phyloP scores from a whole-genome alignment of 202 grass and related monocot species.

The Panicum virgatum region DNA sequence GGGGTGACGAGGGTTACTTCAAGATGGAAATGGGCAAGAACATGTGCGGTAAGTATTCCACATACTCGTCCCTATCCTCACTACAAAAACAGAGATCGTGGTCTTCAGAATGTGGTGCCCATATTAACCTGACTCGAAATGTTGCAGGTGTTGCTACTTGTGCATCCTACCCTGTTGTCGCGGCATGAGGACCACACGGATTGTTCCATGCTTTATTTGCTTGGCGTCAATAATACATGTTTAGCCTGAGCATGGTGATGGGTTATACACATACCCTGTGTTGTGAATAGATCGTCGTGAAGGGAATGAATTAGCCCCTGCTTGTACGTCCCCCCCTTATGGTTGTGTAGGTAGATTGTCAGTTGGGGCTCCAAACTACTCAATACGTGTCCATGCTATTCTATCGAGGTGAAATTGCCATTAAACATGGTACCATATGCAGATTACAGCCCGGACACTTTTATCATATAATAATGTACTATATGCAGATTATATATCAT shows the following conservation, averaged over 20 bases:
- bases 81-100: background rate
- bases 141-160: constrained; percentile 73
- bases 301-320: constrained; percentile 17
- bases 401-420: constrained; percentile 3
- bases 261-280: constrained; percentile 9
- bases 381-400: constrained; percentile 1
- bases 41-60: constrained; percentile 84
- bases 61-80: background rate
- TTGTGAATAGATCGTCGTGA: constrained; percentile 43
- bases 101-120: background rate
- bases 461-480: background rate
- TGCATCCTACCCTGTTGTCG: constrained; percentile 67
- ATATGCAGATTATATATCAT: background rate
- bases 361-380: constrained; percentile 18
- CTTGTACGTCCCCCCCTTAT: constrained; percentile 36
- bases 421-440: background rate
- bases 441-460: background rate
- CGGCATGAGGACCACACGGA: constrained; percentile 24
- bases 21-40: constrained; percentile 99
- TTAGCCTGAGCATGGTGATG: constrained; percentile 33
- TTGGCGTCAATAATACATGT: constrained; percentile 40
- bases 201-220: constrained; percentile 3
- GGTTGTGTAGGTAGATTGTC: constrained; percentile 31
- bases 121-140: constrained; percentile 27
- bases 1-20: constrained; percentile 91